phyloP scores from a whole-genome alignment of 495 filamentous ascomycete genomes.

The Pseudevernia furfuracea region DNA sequence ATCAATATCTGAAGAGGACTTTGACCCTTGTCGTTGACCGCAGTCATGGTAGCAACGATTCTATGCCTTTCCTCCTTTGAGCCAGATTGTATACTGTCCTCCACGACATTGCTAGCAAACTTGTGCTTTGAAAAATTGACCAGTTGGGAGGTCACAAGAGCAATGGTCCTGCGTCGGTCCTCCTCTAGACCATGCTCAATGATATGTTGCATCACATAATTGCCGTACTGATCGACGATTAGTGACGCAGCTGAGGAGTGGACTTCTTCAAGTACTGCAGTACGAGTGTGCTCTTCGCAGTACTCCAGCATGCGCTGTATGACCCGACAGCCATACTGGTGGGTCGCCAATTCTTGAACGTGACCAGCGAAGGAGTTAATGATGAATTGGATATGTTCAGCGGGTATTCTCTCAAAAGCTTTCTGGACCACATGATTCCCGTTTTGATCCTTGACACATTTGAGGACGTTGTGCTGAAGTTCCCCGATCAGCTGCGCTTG shows the following conservation, averaged over 20 bases:
- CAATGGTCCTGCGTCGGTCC: conserved; percentile 67
- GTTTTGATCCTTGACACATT: conserved; percentile 81
- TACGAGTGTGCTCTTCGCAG: conserved; percentile 64
- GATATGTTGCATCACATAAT: conserved; percentile 94
- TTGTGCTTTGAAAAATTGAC: conserved; percentile 86
- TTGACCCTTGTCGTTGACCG: conserved; percentile 53
- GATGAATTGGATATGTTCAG: conserved; percentile 78
- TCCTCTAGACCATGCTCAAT: conserved; percentile 73
- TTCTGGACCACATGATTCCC: conserved; percentile 98
- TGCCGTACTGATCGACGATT: conserved; percentile 86
- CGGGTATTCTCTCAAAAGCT: conserved; percentile 78
- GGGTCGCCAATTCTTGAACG: conserved; percentile 67
- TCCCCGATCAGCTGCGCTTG: conserved; percentile 80
- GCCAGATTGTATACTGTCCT: conserved; percentile 80
- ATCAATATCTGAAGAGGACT: conserved; percentile 66
- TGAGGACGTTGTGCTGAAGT: conserved; percentile 67
- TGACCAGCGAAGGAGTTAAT: conserved; percentile 76
- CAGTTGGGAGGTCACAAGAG: conserved; percentile 61
- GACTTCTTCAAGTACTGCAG: conserved; percentile 68
- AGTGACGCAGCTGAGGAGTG: conserved; percentile 62
- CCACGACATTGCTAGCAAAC: conserved; percentile 94
- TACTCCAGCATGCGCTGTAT: conserved; percentile 89
- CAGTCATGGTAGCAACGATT: conserved; percentile 62
- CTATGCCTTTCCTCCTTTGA: conserved; percentile 57
- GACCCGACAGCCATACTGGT: conserved; percentile 86